Percentiles rank a stretch among this genome's conserved stretches.
These are phyloP conservation scores for Amanita molliuscula DNA, from an alignment of 768 basidiomycete genomes.

Conservation along the genomic window DNA sequence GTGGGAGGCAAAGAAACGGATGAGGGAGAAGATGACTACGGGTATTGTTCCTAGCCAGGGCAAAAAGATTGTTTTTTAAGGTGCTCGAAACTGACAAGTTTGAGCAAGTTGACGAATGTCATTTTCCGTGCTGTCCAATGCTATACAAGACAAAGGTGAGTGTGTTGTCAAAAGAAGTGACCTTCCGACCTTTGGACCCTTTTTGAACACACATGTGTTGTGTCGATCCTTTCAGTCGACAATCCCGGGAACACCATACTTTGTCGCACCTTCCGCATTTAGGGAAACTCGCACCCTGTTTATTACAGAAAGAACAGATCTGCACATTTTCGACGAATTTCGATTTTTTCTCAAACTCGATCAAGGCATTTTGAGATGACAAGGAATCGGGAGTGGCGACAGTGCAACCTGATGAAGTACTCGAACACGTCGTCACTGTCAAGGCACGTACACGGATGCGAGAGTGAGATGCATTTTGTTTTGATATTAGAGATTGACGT, in stretches of 20 bases:
- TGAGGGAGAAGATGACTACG: conserved; percentile 61
- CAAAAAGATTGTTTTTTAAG: conserved; percentile 72
- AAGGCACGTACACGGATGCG: background rate
- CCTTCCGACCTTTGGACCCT: background rate
- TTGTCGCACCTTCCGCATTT: conserved; percentile 49
- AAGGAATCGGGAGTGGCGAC: conserved; percentile 19
- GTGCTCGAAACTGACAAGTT: conserved; percentile 6
- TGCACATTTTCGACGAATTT: conserved; percentile 30
- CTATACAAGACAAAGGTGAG: background rate
- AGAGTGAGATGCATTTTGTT: conserved; percentile 9
- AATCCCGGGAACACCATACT: conserved; percentile 57
- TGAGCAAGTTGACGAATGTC: background rate
- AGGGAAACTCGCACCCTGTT: conserved; percentile 44
- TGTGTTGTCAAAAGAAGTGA: background rate
- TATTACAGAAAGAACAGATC: conserved; percentile 42
- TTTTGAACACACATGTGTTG: conserved; percentile 33
- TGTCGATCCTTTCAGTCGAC: conserved; percentile 41
- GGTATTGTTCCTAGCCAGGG: conserved; percentile 60
- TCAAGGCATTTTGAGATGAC: conserved; percentile 6
- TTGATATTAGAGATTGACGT: conserved; percentile 9
- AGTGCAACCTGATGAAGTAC: conserved; percentile 31
- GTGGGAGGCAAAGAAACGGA: conserved; percentile 88
- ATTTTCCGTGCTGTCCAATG: background rate
- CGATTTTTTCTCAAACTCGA: conserved; percentile 38
- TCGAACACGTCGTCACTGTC: conserved; percentile 13